A percentile compares a stretch with the other conserved stretches of the same genome.
Conservation (phyloP, 306 rosid species). For the Mimosa pudica region DNA sequence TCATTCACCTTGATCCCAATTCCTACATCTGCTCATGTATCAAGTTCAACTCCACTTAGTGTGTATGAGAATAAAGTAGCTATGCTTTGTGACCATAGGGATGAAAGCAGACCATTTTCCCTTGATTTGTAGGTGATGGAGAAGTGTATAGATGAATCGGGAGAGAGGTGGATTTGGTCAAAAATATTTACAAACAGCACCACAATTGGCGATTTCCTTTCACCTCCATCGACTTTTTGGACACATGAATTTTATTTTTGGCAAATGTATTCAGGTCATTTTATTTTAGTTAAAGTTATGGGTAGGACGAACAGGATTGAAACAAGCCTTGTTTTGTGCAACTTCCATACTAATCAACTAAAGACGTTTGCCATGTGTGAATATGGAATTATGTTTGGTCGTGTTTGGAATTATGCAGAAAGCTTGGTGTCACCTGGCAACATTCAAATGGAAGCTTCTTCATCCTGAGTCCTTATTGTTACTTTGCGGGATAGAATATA, state of each 20-base stretch:
- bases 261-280: too few species aligned
- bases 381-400: too few species aligned
- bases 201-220: not conserved
- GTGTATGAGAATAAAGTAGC: not conserved
- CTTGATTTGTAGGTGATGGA: not conserved
- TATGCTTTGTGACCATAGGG: too few species aligned
- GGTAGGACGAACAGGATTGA: too few species aligned
- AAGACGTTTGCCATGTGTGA: not conserved
- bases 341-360: not conserved
- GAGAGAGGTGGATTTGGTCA: not conserved
- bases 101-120: too few species aligned
- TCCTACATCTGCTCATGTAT: not conserved
- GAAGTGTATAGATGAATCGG: too few species aligned
- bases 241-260: not conserved
- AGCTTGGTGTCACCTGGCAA: too few species aligned
- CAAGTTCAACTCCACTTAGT: fast-evolving
- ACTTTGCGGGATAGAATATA: too few species aligned
- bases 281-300: too few species aligned
- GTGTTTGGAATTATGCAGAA: not conserved
- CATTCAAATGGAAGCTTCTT: too few species aligned
- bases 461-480: too few species aligned
- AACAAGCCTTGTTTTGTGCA: not conserved
- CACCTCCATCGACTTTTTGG: not conserved
- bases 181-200: not conserved
- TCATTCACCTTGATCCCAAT: not conserved